A percentile compares a stretch with the other conserved stretches of the same genome.
These are phyloP conservation scores for Crotalaria pallida DNA, from an alignment of 306 rosid species.

Conservation along the genomic window DNA sequence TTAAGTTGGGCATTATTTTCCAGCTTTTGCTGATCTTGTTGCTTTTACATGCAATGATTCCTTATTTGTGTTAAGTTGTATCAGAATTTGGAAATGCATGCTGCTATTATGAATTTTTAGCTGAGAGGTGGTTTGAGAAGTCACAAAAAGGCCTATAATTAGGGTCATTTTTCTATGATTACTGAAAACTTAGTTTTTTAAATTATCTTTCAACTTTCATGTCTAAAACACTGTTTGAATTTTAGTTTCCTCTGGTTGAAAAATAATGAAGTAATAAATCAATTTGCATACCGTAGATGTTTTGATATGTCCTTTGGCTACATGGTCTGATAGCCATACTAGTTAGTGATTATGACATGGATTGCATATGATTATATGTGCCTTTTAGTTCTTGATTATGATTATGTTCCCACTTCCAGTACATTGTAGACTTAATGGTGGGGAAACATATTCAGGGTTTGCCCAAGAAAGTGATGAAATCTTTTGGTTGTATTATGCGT, in stretches of 20 bases:
- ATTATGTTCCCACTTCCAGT: conserved; percentile 1
- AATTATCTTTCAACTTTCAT: background rate
- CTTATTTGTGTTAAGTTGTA: no score
- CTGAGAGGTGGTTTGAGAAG: background rate
- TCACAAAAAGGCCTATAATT: background rate
- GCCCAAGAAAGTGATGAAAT: background rate
- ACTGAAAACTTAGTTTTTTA: background rate
- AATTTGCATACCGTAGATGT: background rate
- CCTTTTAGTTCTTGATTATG: background rate
- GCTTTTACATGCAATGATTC: background rate
- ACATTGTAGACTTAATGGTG: background rate
- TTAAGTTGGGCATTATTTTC: background rate
- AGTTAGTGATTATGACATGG: background rate
- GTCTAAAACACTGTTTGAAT: background rate
- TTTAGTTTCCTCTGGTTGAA: background rate
- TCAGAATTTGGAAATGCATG: background rate
- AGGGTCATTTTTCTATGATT: background rate
- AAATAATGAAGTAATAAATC: background rate
- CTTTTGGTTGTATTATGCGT: background rate
- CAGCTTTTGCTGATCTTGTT: background rate
- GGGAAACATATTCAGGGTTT: background rate
- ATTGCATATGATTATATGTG: background rate
- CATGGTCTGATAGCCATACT: background rate
- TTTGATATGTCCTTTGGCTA: background rate
- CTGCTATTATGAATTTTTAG: background rate